phyloP scores from a whole-genome alignment of 805 yeast species.

The Metschnikowia gelsemii region DNA sequence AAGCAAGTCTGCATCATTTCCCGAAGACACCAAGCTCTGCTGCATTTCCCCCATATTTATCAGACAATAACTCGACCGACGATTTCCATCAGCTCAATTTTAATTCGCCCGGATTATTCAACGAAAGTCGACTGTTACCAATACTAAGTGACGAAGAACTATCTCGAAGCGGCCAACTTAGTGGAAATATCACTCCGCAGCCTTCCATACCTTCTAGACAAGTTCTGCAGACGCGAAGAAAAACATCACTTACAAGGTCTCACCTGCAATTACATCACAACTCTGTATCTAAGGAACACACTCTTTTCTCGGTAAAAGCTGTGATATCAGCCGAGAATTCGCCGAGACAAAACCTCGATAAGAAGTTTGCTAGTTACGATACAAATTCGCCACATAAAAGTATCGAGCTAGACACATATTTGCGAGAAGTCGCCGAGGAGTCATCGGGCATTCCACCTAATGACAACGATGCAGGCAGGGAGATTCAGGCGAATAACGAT shows the following conservation, averaged over 20 bases:
- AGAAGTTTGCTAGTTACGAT: constrained; percentile 3
- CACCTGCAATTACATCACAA: constrained; percentile 17
- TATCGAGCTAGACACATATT: constrained; percentile 8
- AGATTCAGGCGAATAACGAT: too few relatives aligned
- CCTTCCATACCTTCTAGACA: constrained; percentile 19
- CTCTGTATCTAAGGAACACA: constrained; percentile 6
- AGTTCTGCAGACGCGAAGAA: constrained; percentile 19
- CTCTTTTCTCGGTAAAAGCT: constrained; percentile 8
- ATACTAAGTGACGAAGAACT: constrained; percentile 20
- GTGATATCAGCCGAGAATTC: constrained; percentile 10
- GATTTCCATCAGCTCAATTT: constrained; percentile 14
- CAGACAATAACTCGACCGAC: constrained; percentile 19
- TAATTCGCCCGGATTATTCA: constrained; percentile 12
- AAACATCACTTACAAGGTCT: constrained; percentile 18
- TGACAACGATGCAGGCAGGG: neutral
- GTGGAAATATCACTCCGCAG: constrained; percentile 14
- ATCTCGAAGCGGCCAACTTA: constrained; percentile 2
- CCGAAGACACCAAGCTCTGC: constrained; percentile 18
- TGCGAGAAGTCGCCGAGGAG: constrained; percentile 17
- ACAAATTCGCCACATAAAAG: constrained; percentile 2
- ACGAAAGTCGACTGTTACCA: constrained; percentile 17
- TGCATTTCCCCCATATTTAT: constrained; percentile 21
- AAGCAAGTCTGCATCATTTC: constrained; percentile 6
- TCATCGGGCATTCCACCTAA: neutral
- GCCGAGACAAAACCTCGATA: constrained; percentile 6